Evolutionary conservation across 2,329 filamentous ascomycete species (phyloP).

Genomic region (Calonectria pseudoreteaudii): DNA sequence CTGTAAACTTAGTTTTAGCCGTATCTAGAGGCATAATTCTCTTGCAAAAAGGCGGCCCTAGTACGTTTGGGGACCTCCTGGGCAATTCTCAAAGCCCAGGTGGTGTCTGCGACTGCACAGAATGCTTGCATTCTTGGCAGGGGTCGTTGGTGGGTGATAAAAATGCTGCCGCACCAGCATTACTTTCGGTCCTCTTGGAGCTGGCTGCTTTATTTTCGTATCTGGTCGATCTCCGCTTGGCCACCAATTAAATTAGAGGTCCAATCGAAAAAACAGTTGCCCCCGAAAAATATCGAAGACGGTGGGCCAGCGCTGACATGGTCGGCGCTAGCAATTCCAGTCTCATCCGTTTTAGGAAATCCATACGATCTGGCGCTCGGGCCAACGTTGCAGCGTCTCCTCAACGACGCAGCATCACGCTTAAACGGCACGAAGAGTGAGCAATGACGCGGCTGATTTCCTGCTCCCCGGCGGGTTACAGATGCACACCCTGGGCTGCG

Average conservation of each 20-base stretch:
- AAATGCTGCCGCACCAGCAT: background rate
- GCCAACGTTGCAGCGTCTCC: background rate
- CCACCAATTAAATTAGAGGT: background rate
- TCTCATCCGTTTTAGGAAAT: background rate
- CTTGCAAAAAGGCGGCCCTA: background rate
- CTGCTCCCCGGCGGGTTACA: background rate
- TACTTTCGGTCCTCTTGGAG: background rate
- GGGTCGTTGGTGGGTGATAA: background rate
- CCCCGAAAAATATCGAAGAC: background rate
- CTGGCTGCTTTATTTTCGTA: background rate
- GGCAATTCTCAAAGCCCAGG: background rate
- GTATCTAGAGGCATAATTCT: background rate
- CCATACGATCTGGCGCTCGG: conserved; percentile 2
- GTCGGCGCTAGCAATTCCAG: background rate
- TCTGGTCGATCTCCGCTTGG: background rate
- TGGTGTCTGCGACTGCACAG: background rate
- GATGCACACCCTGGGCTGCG: background rate
- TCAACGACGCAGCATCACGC: background rate
- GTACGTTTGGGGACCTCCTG: background rate
- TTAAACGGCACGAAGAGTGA: background rate
- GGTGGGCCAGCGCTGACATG: conserved; percentile 1
- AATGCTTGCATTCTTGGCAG: too few species aligned
- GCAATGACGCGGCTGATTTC: background rate
- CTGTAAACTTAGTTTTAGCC: conserved; percentile 1
- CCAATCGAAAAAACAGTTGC: background rate